Percentiles rank a stretch among this genome's conserved stretches.
phyloP scores from a whole-genome alignment of 2,329 filamentous ascomycete genomes.

The Stagonosporopsis cucurbitacearum region DNA sequence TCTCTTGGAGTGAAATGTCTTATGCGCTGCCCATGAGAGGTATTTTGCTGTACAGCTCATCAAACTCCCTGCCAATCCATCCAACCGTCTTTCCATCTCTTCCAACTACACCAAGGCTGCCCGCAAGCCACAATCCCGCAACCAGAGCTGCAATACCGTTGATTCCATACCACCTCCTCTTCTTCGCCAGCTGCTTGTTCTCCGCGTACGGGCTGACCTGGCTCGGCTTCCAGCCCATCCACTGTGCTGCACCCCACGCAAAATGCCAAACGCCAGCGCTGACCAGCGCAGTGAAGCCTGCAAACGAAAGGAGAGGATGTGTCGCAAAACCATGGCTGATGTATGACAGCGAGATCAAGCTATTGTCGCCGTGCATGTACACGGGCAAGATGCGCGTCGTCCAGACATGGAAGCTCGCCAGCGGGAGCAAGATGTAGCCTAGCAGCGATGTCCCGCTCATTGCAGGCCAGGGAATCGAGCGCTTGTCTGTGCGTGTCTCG shows the following conservation, averaged over 20 bases:
- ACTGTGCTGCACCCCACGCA: slow-evolving; percentile 84
- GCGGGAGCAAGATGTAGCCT: slow-evolving; percentile 72
- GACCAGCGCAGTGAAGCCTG: slow-evolving; percentile 73
- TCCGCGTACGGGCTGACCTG: slow-evolving; percentile 58
- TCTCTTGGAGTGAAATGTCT: slow-evolving; percentile 1
- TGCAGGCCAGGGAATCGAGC: slow-evolving; percentile 68
- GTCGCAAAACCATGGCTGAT: slow-evolving; percentile 84
- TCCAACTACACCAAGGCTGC: slow-evolving; percentile 79
- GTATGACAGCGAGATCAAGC: slow-evolving; percentile 83
- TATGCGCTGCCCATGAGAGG: slow-evolving; percentile 60
- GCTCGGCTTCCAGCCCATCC: slow-evolving; percentile 71
- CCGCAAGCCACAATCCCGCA: slow-evolving; percentile 77
- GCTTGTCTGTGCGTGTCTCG: slow-evolving; percentile 61
- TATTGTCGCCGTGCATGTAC: slow-evolving; percentile 79
- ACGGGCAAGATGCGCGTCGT: slow-evolving; percentile 80
- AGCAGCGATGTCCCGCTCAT: slow-evolving; percentile 73
- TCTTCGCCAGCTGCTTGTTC: slow-evolving; percentile 61
- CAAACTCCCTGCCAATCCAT: slow-evolving; percentile 82
- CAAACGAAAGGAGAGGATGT: slow-evolving; percentile 69
- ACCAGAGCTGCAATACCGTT: slow-evolving; percentile 68
- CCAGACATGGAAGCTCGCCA: slow-evolving; percentile 74
- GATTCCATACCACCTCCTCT: slow-evolving; percentile 73
- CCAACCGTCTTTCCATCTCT: slow-evolving; percentile 72
- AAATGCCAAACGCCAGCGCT: slow-evolving; percentile 75
- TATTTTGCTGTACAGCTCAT: slow-evolving; percentile 71